These are phyloP conservation scores for Geotrichum macrosporum DNA, from an alignment of 1,139 yeast genomes.

Conservation along the genomic window DNA sequence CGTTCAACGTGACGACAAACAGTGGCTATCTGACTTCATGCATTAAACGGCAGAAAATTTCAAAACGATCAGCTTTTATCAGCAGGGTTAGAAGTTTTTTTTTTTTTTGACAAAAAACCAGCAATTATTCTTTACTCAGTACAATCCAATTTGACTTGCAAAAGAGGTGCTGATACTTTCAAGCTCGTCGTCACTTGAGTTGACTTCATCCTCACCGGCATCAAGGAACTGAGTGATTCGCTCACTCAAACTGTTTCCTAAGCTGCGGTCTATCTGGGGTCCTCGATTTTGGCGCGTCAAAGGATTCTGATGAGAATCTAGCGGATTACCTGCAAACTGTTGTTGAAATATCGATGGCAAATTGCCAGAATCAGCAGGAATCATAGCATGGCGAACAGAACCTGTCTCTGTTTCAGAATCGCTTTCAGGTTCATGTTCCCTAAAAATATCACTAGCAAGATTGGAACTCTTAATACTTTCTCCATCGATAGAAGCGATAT, in stretches of 20 bases:
- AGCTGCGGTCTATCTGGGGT: conserved; percentile 20
- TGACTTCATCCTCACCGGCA: conserved; percentile 32
- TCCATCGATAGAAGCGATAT: conserved; percentile 13
- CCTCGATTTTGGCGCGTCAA: background rate
- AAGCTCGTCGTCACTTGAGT: conserved; percentile 46
- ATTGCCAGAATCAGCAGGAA: conserved; percentile 23
- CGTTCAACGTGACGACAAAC: too few relatives aligned
- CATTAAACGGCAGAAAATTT: too few relatives aligned
- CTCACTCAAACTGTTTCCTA: conserved; percentile 46
- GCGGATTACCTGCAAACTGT: conserved; percentile 19
- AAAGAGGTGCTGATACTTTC: conserved; percentile 47
- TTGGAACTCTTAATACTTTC: conserved; percentile 16
- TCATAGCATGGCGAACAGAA: conserved; percentile 11
- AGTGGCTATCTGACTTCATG: too few relatives aligned
- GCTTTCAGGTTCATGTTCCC: conserved; percentile 12
- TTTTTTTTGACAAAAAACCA: background rate
- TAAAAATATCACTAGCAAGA: conserved; percentile 15
- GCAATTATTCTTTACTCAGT: conserved; percentile 17
- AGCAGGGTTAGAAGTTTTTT: too few relatives aligned
- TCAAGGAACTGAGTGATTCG: conserved; percentile 41
- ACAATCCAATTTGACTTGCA: conserved; percentile 42
- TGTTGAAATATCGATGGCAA: conserved; percentile 26
- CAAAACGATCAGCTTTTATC: too few relatives aligned
- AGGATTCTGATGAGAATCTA: conserved; percentile 2
- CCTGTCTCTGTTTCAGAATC: conserved; percentile 7